Base-by-base conservation (phyloP, 1,139 yeast genomes). In the Wickerhamiella infanticola region DNA sequence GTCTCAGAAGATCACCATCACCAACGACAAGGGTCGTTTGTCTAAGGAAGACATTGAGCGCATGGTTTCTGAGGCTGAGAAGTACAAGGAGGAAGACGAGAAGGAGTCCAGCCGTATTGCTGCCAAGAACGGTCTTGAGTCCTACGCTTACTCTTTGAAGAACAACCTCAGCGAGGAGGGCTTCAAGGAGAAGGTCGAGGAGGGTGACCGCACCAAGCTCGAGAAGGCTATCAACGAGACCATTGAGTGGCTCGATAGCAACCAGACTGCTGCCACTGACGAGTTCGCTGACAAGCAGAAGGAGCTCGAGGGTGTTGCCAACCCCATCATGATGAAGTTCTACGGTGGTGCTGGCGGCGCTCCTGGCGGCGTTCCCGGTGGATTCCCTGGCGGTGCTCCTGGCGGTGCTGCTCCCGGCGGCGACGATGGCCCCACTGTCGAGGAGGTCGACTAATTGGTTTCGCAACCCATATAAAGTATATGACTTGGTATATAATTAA, bases 21-120 rank as follows among this genome's bases (percentile, higher is more conserved):
- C 85, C 68, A 85, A 85, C 75, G 95, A 85, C 72, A 85, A 85
- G 78, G 95, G 95, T 67, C 83, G 95, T 75, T 78, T 85, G 63
- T 79, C 94, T 57, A 82, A 83, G 78, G 95, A 84, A 64, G 95
- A 84, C 58, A 84, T 84, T 55, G 95, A 84, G 70, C 80, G 88
- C 69, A 85, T 85, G 95, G 95, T 85, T 57, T 74, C 83, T 60
- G 95, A 85, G 72, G 88, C 88, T 55, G 88, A 80, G 70, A 79
- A 79, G 70, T 80, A 72, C 75, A 80, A 79, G 72, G 86, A 78
- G 55, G 85, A 80, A 66, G 94, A 82, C 64, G 90, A 81, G 64
- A 75, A 75, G 71, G 90, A 82, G 70, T 73, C 88, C 58, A 68
- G 76, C 51, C 81, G 93, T 72, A 76, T 80, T 61, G 77, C 73